Evolutionary conservation across 768 basidiomycete genomes (phyloP).

Genomic region (Podaxis sp.): DNA sequence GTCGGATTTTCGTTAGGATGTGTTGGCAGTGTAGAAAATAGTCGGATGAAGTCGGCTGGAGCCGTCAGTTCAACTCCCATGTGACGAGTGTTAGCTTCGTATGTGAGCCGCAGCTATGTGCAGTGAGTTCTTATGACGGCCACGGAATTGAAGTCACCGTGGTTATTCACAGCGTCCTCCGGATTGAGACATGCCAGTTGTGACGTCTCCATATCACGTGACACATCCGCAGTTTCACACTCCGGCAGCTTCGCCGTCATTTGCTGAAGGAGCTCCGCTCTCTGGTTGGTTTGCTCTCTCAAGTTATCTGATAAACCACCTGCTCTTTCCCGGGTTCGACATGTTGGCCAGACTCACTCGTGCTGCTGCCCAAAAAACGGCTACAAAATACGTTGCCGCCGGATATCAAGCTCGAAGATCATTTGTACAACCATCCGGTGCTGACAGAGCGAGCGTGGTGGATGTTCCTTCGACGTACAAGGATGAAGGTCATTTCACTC

Average conservation of each 20-base stretch:
- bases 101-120: too few relatives aligned
- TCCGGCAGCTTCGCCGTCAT: slow-evolving; percentile 5
- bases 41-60: background rate
- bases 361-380: slow-evolving; percentile 32
- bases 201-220: background rate
- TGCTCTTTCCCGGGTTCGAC: slow-evolving; percentile 17
- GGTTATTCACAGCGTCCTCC: background rate
- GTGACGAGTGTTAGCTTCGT: background rate
- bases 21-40: background rate
- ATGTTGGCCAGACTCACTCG: slow-evolving; percentile 63
- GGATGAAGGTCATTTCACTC: slow-evolving; percentile 67
- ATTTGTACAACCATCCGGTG: slow-evolving; percentile 79
- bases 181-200: background rate
- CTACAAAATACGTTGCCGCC: slow-evolving; percentile 25
- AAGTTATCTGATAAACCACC: slow-evolving; percentile 12
- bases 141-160: background rate
- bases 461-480: slow-evolving; percentile 76
- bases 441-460: slow-evolving; percentile 80
- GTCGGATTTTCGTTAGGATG: background rate
- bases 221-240: background rate
- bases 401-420: slow-evolving; percentile 42
- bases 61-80: background rate
- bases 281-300: slow-evolving; percentile 1
- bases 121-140: too few relatives aligned
- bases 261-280: background rate